Percentiles rank a stretch among this genome's conserved stretches.
Conservation (phyloP, 495 filamentous ascomycete species). For the Xylaria longipes region DNA sequence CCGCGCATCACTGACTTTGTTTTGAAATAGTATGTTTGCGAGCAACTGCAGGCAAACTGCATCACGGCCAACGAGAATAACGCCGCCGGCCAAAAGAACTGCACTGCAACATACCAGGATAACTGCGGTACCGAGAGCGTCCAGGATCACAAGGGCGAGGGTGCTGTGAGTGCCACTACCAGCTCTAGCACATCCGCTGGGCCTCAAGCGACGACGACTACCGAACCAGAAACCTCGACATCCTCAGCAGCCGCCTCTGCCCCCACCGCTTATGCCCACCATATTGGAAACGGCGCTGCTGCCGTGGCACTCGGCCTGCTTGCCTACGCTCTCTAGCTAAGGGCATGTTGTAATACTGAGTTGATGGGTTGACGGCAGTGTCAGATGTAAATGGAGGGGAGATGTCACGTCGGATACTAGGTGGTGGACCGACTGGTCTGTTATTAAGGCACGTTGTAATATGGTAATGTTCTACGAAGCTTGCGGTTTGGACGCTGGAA, state of each 20-base stretch:
- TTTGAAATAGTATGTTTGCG: conserved; percentile 44
- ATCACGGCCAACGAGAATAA: conserved; percentile 39
- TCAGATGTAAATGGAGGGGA: background rate
- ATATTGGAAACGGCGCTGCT: conserved; percentile 45
- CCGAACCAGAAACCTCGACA: conserved; percentile 27
- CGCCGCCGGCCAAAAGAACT: conserved; percentile 44
- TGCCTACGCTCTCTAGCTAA: conserved; percentile 44
- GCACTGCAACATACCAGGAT: conserved; percentile 36
- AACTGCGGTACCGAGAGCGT: conserved; percentile 46
- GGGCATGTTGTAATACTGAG: conserved; percentile 20
- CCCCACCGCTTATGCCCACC: conserved; percentile 38
- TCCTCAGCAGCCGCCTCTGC: conserved; percentile 39
- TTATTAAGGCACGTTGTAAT: background rate
- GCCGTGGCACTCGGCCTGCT: conserved; percentile 45
- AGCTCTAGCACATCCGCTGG: conserved; percentile 31
- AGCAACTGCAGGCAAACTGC: conserved; percentile 42
- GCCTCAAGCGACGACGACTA: conserved; percentile 29
- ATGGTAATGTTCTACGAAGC: conserved; percentile 17
- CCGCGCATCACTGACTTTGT: conserved; percentile 12
- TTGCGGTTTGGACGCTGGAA: conserved; percentile 18
- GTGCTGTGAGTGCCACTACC: conserved; percentile 32
- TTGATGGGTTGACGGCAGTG: conserved; percentile 6
- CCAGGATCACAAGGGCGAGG: conserved; percentile 40
- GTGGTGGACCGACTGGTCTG: background rate
- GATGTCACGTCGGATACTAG: background rate